These are phyloP conservation scores for Fragilaria crotonensis DNA, from an alignment of 108 stramenopile genomes.

Conservation along the genomic window DNA sequence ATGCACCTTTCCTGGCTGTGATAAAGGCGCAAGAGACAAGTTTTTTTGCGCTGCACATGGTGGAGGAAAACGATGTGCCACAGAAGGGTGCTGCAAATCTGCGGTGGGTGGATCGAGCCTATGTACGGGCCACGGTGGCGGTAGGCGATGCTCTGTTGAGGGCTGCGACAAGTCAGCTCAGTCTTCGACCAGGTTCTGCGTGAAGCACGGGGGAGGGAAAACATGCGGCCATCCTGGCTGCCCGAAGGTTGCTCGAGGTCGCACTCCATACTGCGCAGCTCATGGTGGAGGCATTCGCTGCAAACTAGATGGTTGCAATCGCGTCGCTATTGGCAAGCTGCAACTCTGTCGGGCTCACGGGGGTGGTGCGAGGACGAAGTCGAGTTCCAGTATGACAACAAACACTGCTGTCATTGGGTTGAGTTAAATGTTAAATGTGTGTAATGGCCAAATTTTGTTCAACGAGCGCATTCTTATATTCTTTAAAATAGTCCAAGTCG, in stretches of 20 bases:
- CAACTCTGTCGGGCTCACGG: constrained; percentile 94
- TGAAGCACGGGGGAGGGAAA: constrained; percentile 98
- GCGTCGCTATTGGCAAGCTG: constrained; percentile 90
- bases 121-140: constrained; percentile 97
- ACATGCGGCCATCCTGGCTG: constrained; percentile 71
- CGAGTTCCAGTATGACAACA: no score
- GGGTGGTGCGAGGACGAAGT: constrained; percentile 40
- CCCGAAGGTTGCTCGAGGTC: constrained; percentile 79
- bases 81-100: constrained; percentile 89
- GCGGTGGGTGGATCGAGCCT: constrained; percentile 93
- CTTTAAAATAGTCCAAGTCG: no score
- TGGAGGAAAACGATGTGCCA: constrained; percentile 90
- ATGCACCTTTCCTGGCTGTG: constrained; percentile 89
- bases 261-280: constrained; percentile 82
- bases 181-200: constrained; percentile 92
- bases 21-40: constrained; percentile 88
- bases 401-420: no score
- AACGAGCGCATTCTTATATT: no score
- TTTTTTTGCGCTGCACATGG: constrained; percentile 93
- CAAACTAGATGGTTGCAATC: constrained; percentile 88
- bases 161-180: constrained; percentile 93
- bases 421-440: no score
- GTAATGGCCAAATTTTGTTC: no score
- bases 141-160: constrained; percentile 81
- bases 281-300: constrained; percentile 97